A percentile compares a stretch with the other conserved stretches of the same genome.
These are phyloP conservation scores for Ophiostoma sp. DNA, from an alignment of 2,329 filamentous ascomycete species.

Conservation along the genomic window DNA sequence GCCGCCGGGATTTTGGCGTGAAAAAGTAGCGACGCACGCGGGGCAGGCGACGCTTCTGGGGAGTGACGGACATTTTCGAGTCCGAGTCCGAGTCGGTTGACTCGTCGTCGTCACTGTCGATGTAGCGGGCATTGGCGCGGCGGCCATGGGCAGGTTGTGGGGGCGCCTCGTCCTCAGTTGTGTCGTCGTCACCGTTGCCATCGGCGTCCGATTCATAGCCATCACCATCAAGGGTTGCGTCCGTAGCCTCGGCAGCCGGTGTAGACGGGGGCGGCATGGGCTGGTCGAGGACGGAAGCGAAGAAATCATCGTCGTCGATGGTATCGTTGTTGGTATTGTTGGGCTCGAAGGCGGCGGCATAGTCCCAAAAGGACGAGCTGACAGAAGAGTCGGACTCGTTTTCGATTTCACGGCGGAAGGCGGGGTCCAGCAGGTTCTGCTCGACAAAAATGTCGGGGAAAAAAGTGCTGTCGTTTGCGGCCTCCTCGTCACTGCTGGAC, in stretches of 20 bases:
- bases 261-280: constrained; percentile 17
- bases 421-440: constrained; percentile 65
- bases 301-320: constrained; percentile 28
- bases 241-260: constrained; percentile 17
- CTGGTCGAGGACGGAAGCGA: constrained; percentile 20
- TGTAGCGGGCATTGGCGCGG: constrained; percentile 37
- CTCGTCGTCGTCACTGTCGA: constrained; percentile 41
- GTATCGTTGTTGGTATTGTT: neutral
- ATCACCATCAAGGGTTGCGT: neutral
- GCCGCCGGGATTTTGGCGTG: constrained; percentile 50
- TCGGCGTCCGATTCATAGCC: constrained; percentile 37
- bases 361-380: constrained; percentile 60
- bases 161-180: constrained; percentile 52
- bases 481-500: constrained; percentile 42
- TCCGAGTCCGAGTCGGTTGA: constrained; percentile 52
- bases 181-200: constrained; percentile 52
- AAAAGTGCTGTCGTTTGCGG: constrained; percentile 58
- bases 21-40: constrained; percentile 51
- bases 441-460: constrained; percentile 76
- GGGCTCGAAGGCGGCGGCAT: constrained; percentile 42
- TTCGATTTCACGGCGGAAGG: constrained; percentile 68
- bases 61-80: constrained; percentile 40
- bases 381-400: constrained; percentile 55
- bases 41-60: constrained; percentile 46
- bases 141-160: constrained; percentile 45